Percentiles rank a stretch among this genome's conserved stretches.
These are phyloP conservation scores for Apiospora rasikravindrae DNA, from an alignment of 2,329 filamentous ascomycete species.

Conservation along the genomic window DNA sequence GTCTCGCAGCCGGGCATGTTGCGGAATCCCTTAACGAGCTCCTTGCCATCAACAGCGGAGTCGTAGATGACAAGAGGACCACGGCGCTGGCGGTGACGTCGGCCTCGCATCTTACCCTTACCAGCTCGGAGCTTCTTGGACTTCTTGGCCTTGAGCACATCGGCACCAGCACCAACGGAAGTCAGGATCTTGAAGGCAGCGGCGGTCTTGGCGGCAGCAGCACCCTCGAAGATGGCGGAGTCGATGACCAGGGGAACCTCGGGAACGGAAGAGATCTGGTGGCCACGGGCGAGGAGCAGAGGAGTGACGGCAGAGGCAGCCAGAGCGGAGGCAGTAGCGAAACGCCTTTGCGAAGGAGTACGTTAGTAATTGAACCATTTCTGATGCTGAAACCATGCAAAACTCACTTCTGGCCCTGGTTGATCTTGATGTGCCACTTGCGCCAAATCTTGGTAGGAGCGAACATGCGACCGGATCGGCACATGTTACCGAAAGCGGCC, in stretches of 20 bases:
- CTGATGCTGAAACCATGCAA: neutral
- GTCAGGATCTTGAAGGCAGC: conserved; percentile 86
- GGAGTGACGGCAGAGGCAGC: conserved; percentile 95
- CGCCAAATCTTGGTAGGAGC: conserved; percentile 99
- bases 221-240: conserved; percentile 83
- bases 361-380: neutral
- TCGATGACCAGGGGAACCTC: conserved; percentile 98
- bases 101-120: conserved; percentile 98
- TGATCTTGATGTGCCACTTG: conserved; percentile 99
- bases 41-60: conserved; percentile 92
- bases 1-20: conserved; percentile 99
- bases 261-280: conserved; percentile 89
- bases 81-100: conserved; percentile 96
- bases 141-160: conserved; percentile 93
- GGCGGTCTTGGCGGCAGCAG: conserved; percentile 84
- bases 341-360: conserved; percentile 67
- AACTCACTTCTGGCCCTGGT: conserved; percentile 92
- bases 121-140: conserved; percentile 97
- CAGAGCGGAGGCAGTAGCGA: conserved; percentile 95
- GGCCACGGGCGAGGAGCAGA: conserved; percentile 94
- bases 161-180: conserved; percentile 86
- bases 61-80: conserved; percentile 98
- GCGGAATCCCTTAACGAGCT: conserved; percentile 93
- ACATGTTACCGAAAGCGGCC: conserved; percentile 99
- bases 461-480: conserved; percentile 99